Evolutionary conservation across 257 asterid species (phyloP).

Genomic region (Solanum neorickii): DNA sequence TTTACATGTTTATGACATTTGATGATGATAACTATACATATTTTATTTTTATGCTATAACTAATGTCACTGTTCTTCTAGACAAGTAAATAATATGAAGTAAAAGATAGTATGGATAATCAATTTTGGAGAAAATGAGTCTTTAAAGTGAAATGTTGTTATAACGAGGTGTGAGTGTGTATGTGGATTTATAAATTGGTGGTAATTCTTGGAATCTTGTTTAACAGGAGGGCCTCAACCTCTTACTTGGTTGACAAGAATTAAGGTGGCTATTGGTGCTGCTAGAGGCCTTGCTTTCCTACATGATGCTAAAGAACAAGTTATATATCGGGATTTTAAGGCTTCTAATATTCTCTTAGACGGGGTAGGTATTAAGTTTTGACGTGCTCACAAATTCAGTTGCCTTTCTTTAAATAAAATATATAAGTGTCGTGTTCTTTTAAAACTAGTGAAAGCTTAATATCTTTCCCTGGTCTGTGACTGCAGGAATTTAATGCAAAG

Average conservation of each 20-base stretch:
- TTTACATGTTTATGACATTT: neutral
- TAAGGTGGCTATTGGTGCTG: constrained; percentile 82
- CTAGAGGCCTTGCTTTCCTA: constrained; percentile 75
- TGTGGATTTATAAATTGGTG: neutral
- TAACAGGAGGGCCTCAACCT: constrained; percentile 75
- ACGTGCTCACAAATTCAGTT: neutral
- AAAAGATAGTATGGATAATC: neutral
- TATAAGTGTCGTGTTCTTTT: neutral
- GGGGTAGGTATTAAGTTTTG: constrained; percentile 29
- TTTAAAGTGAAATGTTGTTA: neutral
- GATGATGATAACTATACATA: too few relatives aligned
- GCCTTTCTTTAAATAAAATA: neutral
- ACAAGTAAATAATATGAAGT: neutral
- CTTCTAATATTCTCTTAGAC: constrained; percentile 84
- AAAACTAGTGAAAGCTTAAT: neutral
- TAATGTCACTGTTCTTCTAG: neutral
- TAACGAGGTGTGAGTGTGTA: neutral
- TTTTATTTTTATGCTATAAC: neutral
- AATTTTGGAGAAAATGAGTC: neutral
- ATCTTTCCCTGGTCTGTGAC: neutral
- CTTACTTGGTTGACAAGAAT: constrained; percentile 77
- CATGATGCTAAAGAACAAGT: constrained; percentile 82
- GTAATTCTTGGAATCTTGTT: neutral
- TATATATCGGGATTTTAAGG: constrained; percentile 79
- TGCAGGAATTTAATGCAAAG: constrained; percentile 82